A percentile compares a stretch with the other conserved stretches of the same genome.
phyloP scores from a whole-genome alignment of 192 early-diverging fungal species.

The Coemansia pectinata region DNA sequence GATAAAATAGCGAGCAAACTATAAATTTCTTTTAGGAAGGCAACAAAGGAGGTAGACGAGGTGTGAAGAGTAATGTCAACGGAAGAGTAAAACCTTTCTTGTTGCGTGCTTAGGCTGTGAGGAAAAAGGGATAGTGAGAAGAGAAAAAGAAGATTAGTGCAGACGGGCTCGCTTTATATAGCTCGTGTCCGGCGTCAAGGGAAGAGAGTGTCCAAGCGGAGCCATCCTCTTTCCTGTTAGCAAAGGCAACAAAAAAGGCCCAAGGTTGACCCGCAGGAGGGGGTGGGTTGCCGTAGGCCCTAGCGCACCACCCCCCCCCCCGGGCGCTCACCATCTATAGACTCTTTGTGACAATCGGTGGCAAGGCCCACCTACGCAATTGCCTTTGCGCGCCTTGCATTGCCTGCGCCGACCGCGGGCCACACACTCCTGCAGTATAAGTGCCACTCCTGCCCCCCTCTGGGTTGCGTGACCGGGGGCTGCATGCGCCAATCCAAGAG shows the following conservation, averaged over 20 bases:
- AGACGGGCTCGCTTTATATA: constrained; percentile 1
- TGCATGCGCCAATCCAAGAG: constrained; percentile 4
- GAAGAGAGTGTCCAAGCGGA: constrained; percentile 1
- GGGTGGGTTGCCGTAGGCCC: constrained; percentile 4
- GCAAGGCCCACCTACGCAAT: neutral
- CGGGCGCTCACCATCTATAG: neutral
- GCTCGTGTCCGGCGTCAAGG: neutral
- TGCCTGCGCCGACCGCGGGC: constrained; percentile 4
- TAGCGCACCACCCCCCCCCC: constrained; percentile 2
- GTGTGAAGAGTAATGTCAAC: neutral
- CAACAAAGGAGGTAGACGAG: neutral
- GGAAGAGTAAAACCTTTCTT: neutral
- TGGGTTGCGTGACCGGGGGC: constrained; percentile 1
- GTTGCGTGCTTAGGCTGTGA: neutral
- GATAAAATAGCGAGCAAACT: constrained; percentile 2
- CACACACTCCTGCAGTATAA: neutral
- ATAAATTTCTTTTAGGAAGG: constrained; percentile 6
- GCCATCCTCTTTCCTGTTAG: constrained; percentile 5
- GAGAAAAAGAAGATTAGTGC: constrained; percentile 3
- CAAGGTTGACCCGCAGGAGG: neutral
- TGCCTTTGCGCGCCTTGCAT: constrained; percentile 5
- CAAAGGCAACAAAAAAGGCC: neutral
- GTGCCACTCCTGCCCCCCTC: constrained; percentile 7
- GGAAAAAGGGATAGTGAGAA: neutral
- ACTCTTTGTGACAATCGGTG: constrained; percentile 6